Evolutionary conservation across 2,329 filamentous ascomycete genomes (phyloP), one percentile per base, ranked within the genome.

Genomic region (Hypoxylon sp.): DNA sequence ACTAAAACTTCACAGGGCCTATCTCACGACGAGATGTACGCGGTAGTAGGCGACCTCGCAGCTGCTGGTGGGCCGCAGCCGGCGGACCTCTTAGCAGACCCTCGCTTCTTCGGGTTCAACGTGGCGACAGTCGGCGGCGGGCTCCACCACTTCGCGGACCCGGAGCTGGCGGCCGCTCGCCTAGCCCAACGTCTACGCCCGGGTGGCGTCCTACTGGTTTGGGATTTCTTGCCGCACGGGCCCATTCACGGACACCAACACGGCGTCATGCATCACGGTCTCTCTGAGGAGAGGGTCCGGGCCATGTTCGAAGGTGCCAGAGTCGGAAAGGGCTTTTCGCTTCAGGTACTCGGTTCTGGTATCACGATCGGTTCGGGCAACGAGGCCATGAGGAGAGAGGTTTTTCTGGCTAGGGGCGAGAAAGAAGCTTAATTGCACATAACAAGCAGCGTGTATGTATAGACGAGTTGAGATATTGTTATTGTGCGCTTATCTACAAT

Each of bases 81-180:
- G 43, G 83, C 90, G 16, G 79, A 82, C 1, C 79, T 84, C 21
- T 85, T 94, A 66, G 80, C 86, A 39, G 84, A 83, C 51, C 79
- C 85, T 8, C 84, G 88, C 30, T 93, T 91, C 80, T 86, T 83
- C 75, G 82, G 87, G 74, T 93, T 95, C 74, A 91, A 95, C 76
- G 74, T 91, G 34, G 86, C 86, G 5, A 84, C 84, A 43, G 85
- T 91, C 16, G 88, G 88, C 32, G 78, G 88, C 45, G 88, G 87
- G 1, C 85, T 90, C 68, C 89, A 91, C 76, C 90, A 92, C 75
- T 90, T 92, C 59, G 85, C 87, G 65, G 83, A 93, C 71, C 87
- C 90, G 3, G 81, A 80, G 1, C 78, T 89, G 29, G 87, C 88
- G 0, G 84, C 90, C 4, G 79, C 79, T 66, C 81, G 85, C 50